Evolutionary conservation across 306 rosid genomes (phyloP).

Genomic region (Fagus sylvatica): DNA sequence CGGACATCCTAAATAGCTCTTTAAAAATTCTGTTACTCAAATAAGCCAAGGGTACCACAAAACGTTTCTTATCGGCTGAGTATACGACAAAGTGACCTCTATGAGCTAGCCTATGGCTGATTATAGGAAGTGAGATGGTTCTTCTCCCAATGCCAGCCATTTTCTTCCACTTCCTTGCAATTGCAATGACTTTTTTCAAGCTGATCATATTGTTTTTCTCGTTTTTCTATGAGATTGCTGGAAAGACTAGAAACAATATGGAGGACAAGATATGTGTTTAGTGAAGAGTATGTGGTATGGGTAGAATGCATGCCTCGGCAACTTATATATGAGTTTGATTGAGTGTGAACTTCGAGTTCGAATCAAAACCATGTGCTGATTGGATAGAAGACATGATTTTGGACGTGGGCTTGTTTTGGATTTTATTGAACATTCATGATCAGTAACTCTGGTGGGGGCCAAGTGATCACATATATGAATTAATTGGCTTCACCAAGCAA

Average conservation of each 20-base stretch:
- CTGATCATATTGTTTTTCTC: conserved; percentile 14
- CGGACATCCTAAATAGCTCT: conserved; percentile 35
- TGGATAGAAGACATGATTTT: conserved; percentile 20
- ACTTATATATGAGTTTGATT: background rate
- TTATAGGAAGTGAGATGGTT: conserved; percentile 25
- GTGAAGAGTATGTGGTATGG: background rate
- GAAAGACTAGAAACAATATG: background rate
- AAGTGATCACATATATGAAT: background rate
- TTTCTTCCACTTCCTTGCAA: conserved; percentile 36
- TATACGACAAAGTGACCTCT: conserved; percentile 41
- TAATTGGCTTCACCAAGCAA: background rate
- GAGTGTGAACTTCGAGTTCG: background rate
- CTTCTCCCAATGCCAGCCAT: conserved; percentile 22
- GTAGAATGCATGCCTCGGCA: background rate
- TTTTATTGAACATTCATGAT: conserved; percentile 7
- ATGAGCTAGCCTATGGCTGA: conserved; percentile 4
- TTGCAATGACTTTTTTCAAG: conserved; percentile 23
- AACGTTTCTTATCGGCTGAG: conserved; percentile 21
- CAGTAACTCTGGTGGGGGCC: conserved; percentile 19
- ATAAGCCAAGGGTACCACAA: conserved; percentile 32
- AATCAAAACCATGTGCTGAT: conserved; percentile 39
- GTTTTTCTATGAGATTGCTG: background rate
- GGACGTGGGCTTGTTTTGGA: conserved; percentile 34
- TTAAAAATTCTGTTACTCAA: conserved; percentile 22
- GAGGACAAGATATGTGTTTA: background rate